Percentiles rank a stretch among this genome's conserved stretches.
Conservation (phyloP, 192 early-diverging fungal genomes). For the Linnemannia zychae region DNA sequence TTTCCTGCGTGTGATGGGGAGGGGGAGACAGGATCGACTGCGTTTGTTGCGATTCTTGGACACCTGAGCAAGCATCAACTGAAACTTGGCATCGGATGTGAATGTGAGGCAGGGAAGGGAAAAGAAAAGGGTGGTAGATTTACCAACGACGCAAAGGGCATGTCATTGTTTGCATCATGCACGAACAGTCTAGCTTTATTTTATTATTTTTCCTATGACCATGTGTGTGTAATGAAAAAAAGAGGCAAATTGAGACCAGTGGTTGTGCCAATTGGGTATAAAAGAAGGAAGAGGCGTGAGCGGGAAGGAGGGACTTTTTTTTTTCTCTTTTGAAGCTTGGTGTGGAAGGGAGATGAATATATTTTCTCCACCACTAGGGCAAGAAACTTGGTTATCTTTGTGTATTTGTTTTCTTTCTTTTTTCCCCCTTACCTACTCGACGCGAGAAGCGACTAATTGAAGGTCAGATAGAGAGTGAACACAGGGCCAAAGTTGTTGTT, state of each 20-base stretch:
- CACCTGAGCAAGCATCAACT: background rate
- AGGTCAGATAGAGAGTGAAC: background rate
- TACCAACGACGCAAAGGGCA: background rate
- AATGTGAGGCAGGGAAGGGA: background rate
- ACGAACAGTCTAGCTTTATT: background rate
- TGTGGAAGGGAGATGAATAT: background rate
- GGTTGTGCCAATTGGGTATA: background rate
- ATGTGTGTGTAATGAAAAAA: background rate
- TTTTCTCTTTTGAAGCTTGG: background rate
- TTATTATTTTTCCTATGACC: background rate
- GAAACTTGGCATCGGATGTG: background rate
- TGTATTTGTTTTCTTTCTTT: background rate
- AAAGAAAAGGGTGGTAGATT: background rate
- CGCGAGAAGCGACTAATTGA: background rate
- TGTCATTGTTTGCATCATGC: conserved; percentile 3
- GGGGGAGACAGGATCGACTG: background rate
- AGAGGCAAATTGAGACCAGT: background rate
- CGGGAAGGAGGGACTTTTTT: background rate
- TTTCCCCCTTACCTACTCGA: background rate
- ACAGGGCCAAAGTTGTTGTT: background rate
- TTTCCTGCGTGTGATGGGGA: background rate
- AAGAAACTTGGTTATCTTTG: background rate
- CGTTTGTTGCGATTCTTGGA: background rate
- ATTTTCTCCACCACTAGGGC: background rate
- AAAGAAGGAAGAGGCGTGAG: background rate